Evolutionary conservation across 140 eudicot species (phyloP), one percentile per base, ranked within the genome.

Genomic region (Erigeron philadelphicus): DNA sequence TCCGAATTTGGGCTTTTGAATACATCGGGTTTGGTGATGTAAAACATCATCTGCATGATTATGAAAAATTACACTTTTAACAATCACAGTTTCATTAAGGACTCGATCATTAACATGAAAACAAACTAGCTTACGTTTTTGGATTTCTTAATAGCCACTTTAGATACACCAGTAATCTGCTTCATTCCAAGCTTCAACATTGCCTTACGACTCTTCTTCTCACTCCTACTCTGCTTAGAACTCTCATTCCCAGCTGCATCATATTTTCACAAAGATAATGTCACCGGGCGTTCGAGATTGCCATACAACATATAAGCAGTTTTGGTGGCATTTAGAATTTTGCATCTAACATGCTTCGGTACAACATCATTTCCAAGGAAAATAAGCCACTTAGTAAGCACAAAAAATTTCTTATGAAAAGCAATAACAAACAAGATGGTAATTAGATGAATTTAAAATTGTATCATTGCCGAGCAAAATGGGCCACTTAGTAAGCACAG

Each of bases 181-280:
- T 87, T 83, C 97, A 90, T 87, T 16, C 97, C 97, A 3, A 90
- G 89, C 77, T 90, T 90, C 81, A 90, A 35, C 95, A 90, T 87
- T 1, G 97, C 97, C 76, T 90, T 90, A 13, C 97, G 86, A 17
- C 91, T 89, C 79, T 89, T 89, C 76, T 89, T 89, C 87, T 87
- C 96, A 45, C 95, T 86, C 76, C 96, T 75, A 77, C 97, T 90
- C 82, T 87, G 95, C 66, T 83, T 90, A 1, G 87, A 79, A 47
- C 88, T 56, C 11, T 82, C 96, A 73, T 1, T 70, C 25, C 68
- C 83, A 70, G 83, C 97, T 87, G 78, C 75, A 73, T 16, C 17
- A 12, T 62, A 50, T 53, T 76, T 35, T n/a, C 35, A 66, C 58
- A 60, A 16, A 3, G 2, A 53, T 15, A 15, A 4, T 53, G 16